Conservation (phyloP, 106 monocot genomes). For the Dendrobium huoshanense region DNA sequence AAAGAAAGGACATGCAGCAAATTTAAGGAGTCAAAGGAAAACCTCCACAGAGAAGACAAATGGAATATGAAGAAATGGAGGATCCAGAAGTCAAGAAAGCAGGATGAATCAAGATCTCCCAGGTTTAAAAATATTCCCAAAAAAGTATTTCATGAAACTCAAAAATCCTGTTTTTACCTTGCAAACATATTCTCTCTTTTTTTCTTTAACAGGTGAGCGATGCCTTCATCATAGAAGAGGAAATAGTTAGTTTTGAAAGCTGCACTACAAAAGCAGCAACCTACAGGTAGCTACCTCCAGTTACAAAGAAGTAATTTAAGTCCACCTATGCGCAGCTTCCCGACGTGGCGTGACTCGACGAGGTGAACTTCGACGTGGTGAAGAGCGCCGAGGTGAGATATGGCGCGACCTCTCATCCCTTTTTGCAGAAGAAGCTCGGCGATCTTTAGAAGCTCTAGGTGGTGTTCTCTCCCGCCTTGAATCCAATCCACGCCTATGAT, state of each 20-base stretch:
- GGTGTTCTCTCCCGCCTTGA: slow-evolving; percentile 50
- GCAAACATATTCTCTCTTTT: slow-evolving; percentile 98
- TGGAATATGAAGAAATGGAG: background rate
- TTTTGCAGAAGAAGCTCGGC: slow-evolving; percentile 52
- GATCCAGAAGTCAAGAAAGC: slow-evolving; percentile 4
- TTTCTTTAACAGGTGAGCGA: slow-evolving; percentile 95
- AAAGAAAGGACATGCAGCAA: background rate
- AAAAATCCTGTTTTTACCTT: slow-evolving; percentile 64
- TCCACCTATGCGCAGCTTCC: slow-evolving; percentile 83
- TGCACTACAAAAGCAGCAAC: slow-evolving; percentile 65
- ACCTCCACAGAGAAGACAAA: background rate
- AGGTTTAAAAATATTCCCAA: background rate
- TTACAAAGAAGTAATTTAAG: slow-evolving; percentile 54
- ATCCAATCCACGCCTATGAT: slow-evolving; percentile 48
- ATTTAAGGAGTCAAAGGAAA: background rate
- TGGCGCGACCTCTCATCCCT: slow-evolving; percentile 49
- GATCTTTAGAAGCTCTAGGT: slow-evolving; percentile 55
- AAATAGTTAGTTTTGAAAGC: slow-evolving; percentile 68
- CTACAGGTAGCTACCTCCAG: slow-evolving; percentile 39
- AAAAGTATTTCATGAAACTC: background rate
- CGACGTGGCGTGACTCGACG: slow-evolving; percentile 52
- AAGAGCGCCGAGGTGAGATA: slow-evolving; percentile 40
- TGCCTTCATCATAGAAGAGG: slow-evolving; percentile 85
- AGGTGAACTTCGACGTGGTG: slow-evolving; percentile 37
- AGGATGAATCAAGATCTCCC: background rate